A percentile compares a stretch with the other conserved stretches of the same genome.
Evolutionary conservation across 129 eudicot genomes (phyloP).

Genomic region (Saussurea involucrata): DNA sequence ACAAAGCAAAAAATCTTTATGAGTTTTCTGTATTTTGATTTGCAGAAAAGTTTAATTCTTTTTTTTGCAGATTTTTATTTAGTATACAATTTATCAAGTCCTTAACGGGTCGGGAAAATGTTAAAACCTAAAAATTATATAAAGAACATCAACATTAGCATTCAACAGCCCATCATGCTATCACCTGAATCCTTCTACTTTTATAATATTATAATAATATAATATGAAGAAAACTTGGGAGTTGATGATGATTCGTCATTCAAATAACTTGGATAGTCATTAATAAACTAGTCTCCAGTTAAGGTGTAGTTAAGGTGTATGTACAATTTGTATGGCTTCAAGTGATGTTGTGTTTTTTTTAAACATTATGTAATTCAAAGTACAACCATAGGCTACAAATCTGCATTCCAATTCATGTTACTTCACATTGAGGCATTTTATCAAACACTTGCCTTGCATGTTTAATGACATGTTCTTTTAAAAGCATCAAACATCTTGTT

Average conservation of each 20-base stretch:
- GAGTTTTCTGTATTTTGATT: background rate
- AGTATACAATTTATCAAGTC: background rate
- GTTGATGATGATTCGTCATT: constrained; percentile 10
- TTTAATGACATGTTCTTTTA: too few relatives aligned
- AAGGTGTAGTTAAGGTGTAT: too few relatives aligned
- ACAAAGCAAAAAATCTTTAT: background rate
- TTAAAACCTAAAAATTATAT: background rate
- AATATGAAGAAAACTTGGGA: constrained; percentile 2
- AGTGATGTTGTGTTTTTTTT: too few relatives aligned
- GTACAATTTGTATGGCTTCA: constrained; percentile 1
- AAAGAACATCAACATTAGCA: background rate
- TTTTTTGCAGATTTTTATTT: background rate
- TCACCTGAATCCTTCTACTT: constrained; percentile 5
- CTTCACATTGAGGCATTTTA: too few relatives aligned
- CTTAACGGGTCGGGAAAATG: background rate
- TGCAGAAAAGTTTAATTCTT: background rate
- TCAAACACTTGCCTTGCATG: too few relatives aligned
- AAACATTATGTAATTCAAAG: too few relatives aligned
- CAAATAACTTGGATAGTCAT: background rate
- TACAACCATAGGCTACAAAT: too few relatives aligned
- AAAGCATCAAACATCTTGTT: too few relatives aligned
- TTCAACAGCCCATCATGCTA: constrained; percentile 1
- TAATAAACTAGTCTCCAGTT: background rate
- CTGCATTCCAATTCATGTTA: too few relatives aligned
- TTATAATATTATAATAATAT: background rate